These are phyloP conservation scores for Xylariaceae sp. DNA, from an alignment of 2,329 filamentous ascomycete species.

Conservation along the genomic window DNA sequence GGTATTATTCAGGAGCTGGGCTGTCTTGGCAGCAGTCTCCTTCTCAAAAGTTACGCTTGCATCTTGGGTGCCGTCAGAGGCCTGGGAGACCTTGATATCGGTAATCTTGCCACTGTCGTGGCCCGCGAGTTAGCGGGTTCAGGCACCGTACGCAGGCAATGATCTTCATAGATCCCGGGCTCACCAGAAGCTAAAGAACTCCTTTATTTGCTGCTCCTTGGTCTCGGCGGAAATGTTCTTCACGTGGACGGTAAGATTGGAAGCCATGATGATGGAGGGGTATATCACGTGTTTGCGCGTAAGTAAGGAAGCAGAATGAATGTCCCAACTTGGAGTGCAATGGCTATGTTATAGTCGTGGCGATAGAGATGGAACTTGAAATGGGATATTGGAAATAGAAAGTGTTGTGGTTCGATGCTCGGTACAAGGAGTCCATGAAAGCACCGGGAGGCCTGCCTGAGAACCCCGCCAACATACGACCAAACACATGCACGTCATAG, in stretches of 20 bases:
- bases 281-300: neutral
- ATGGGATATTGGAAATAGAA: neutral
- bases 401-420: neutral
- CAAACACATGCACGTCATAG: neutral
- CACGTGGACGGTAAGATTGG: conserved; percentile 70
- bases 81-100: conserved; percentile 68
- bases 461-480: neutral
- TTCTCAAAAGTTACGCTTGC: conserved; percentile 97
- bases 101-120: conserved; percentile 79
- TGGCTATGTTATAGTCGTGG: neutral
- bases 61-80: conserved; percentile 63
- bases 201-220: conserved; percentile 82
- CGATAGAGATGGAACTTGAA: neutral
- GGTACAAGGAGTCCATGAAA: neutral
- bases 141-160: neutral
- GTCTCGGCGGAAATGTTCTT: conserved; percentile 82
- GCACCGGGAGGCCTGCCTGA: neutral
- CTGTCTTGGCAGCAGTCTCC: conserved; percentile 92
- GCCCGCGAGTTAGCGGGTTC: neutral
- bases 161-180: conserved; percentile 26
- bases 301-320: neutral
- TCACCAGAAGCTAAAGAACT: conserved; percentile 97
- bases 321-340: neutral
- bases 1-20: conserved; percentile 93
- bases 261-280: conserved; percentile 45